Conservation (phyloP, 108 stramenopile species). For the Conticribra guillardii region DNA sequence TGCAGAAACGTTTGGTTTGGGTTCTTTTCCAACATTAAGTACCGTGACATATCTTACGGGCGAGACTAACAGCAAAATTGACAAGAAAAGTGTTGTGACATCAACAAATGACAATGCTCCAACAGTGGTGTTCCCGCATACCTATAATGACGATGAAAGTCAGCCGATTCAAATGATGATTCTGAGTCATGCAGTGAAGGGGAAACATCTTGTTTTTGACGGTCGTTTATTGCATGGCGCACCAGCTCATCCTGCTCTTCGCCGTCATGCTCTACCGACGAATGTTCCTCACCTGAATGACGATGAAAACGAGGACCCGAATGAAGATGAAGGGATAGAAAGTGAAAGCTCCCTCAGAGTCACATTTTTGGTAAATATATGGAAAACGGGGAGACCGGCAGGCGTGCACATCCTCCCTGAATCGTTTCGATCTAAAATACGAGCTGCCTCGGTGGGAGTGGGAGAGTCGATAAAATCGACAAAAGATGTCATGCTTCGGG, state of each 20-base stretch:
- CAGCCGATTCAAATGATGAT: conserved; percentile 57
- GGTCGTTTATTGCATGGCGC: conserved; percentile 91
- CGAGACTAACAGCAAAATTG: not conserved
- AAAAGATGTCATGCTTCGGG: not conserved
- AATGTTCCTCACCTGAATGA: not conserved
- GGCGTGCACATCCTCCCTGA: conserved; percentile 60
- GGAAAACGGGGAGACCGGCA: conserved; percentile 67
- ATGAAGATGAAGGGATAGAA: not conserved
- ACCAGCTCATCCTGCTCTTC: conserved; percentile 62
- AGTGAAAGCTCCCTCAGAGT: conserved; percentile 48
- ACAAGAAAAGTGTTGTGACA: not conserved
- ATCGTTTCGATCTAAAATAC: conserved; percentile 38
- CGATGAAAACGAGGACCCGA: not conserved
- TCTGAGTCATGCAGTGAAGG: conserved; percentile 67
- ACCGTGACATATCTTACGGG: conserved; percentile 88
- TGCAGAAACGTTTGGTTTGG: conserved; percentile 82
- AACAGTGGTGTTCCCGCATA: conserved; percentile 73
- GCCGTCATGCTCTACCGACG: not conserved
- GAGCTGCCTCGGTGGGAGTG: conserved; percentile 10
- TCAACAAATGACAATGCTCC: conserved; percentile 38
- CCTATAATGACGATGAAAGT: conserved; percentile 70
- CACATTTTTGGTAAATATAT: conserved; percentile 93
- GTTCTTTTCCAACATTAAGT: conserved; percentile 80
- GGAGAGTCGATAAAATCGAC: not conserved
- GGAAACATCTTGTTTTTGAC: conserved; percentile 91